Percentiles rank a stretch among this genome's conserved stretches.
Evolutionary conservation across 2,329 filamentous ascomycete species (phyloP).

Genomic region (Colletotrichum falcatum): DNA sequence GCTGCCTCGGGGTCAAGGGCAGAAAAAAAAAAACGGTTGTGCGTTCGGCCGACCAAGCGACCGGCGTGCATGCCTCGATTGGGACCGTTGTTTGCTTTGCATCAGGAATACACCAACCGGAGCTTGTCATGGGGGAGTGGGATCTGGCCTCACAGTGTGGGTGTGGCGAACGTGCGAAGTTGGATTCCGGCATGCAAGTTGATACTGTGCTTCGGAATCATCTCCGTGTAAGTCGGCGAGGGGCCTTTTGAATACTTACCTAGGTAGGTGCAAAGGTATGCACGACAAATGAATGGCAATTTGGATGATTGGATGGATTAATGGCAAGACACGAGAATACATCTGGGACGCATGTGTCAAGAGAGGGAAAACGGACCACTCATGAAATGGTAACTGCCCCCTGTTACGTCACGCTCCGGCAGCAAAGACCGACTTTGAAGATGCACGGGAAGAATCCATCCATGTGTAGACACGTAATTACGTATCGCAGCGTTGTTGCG

Average conservation of each 20-base stretch:
- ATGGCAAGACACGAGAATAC: not conserved
- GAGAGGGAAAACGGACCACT: not conserved
- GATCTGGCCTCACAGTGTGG: slow-evolving; percentile 39
- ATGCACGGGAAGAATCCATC: not conserved
- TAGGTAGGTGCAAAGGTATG: no score
- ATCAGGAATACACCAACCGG: slow-evolving; percentile 33
- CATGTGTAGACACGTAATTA: slow-evolving; percentile 4
- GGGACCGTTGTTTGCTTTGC: slow-evolving; percentile 34
- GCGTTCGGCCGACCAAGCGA: slow-evolving; percentile 7
- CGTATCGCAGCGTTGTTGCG: slow-evolving; percentile 4
- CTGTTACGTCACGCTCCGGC: slow-evolving; percentile 31
- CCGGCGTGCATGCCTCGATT: slow-evolving; percentile 29
- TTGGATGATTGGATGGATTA: not conserved
- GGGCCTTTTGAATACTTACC: no score
- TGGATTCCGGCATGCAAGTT: slow-evolving; percentile 19
- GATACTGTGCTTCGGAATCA: slow-evolving; percentile 37
- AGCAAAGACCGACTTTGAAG: not conserved
- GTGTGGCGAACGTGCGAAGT: slow-evolving; percentile 39
- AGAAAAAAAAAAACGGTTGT: slow-evolving; percentile 14
- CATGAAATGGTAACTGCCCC: not conserved
- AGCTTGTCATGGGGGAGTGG: slow-evolving; percentile 39
- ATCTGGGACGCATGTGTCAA: not conserved
- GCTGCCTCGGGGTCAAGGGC: not conserved
- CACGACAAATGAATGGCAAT: not conserved
- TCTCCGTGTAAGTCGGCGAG: slow-evolving; percentile 28